phyloP scores from a whole-genome alignment of 2,329 filamentous ascomycete species.

The Cladosporium sp. region DNA sequence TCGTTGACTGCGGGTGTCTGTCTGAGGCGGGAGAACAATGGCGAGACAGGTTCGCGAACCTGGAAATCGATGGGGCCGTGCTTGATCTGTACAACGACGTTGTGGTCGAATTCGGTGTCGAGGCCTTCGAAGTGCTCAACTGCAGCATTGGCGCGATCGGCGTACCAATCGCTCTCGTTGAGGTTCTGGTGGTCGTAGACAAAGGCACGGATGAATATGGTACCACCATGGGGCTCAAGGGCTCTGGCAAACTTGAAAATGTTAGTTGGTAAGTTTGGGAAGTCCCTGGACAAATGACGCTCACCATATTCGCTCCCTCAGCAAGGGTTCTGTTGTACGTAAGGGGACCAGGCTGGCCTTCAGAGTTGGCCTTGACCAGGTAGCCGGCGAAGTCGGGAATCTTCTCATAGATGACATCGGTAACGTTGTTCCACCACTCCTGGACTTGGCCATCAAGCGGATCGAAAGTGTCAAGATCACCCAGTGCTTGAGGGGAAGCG shows the following conservation, averaged over 20 bases:
- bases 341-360: conserved; percentile 65
- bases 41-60: conserved; percentile 62
- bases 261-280: conserved; percentile 43
- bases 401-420: conserved; percentile 53
- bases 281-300: background rate
- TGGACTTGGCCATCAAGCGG: conserved; percentile 58
- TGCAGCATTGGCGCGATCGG: conserved; percentile 65
- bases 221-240: conserved; percentile 53
- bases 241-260: conserved; percentile 62
- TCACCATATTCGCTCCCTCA: conserved; percentile 47
- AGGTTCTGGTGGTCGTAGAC: conserved; percentile 58
- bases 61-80: conserved; percentile 73
- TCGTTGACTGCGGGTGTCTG: conserved; percentile 55
- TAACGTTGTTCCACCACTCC: conserved; percentile 58
- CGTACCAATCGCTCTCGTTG: conserved; percentile 57
- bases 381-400: conserved; percentile 67
- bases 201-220: conserved; percentile 68
- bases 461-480: conserved; percentile 58
- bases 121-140: conserved; percentile 62
- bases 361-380: conserved; percentile 66
- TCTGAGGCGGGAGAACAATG: conserved; percentile 54
- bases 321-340: conserved; percentile 67
- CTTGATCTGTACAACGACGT: conserved; percentile 69
- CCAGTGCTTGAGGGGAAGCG: conserved; percentile 55
- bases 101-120: conserved; percentile 63